Evolutionary conservation across 1,284 basidiomycete species (phyloP).

Genomic region (Prillingera fragicola): DNA sequence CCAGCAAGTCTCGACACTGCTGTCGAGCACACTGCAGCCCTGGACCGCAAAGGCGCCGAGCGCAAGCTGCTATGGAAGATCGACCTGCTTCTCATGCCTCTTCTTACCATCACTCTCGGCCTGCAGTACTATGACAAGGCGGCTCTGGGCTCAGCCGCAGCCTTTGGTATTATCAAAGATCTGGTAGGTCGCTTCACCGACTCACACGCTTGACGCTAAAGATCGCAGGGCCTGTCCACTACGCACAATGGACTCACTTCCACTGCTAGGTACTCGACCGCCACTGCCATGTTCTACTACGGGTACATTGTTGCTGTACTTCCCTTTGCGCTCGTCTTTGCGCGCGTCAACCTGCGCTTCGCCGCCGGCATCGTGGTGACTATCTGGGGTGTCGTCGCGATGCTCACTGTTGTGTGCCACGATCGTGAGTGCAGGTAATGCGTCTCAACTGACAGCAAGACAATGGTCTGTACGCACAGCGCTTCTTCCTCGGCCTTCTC

Average conservation of each 20-base stretch:
- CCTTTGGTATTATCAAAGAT: constrained; percentile 52
- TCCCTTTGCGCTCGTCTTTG: constrained; percentile 50
- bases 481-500: constrained; percentile 50
- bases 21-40: too few relatives aligned
- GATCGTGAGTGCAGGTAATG: constrained; percentile 16
- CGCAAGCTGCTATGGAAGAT: constrained; percentile 36
- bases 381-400: constrained; percentile 51
- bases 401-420: constrained; percentile 50
- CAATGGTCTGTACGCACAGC: constrained; percentile 50
- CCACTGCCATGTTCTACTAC: constrained; percentile 51
- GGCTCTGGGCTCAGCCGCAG: constrained; percentile 50
- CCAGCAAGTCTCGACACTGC: too few relatives aligned
- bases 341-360: constrained; percentile 48
- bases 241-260: constrained; percentile 38
- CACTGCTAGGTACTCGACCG: constrained; percentile 45
- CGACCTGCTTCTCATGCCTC: constrained; percentile 45
- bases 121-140: constrained; percentile 53
- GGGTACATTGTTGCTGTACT: constrained; percentile 50
- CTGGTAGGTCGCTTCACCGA: constrained; percentile 21
- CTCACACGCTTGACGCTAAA: background rate
- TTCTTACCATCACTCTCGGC: constrained; percentile 50
- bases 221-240: constrained; percentile 28
- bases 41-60: constrained; percentile 18
- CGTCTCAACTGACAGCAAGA: constrained; percentile 15
- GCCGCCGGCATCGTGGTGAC: constrained; percentile 39